Base-by-base conservation (phyloP, 2,329 filamentous ascomycete species). In the Zelopaecilomyces penicillatus region DNA sequence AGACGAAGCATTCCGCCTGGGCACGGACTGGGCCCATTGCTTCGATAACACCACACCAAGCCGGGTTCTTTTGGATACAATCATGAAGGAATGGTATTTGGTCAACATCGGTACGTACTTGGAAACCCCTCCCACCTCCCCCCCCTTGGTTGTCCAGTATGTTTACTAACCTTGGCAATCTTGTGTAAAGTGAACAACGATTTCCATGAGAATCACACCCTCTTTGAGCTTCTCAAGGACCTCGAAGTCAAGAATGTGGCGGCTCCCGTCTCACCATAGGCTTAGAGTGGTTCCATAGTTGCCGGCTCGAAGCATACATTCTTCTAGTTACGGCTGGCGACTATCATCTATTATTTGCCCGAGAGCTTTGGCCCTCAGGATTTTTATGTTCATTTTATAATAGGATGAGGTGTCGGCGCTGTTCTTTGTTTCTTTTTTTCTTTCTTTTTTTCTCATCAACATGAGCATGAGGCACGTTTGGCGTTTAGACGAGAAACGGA, bases 1-100 rank as follows among this genome's bases (percentile, higher is more conserved):
- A 68, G 93, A 98, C 55, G 93, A 98, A 67, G 94, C 95, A 11
- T 98, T 89, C 73, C 81, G 87, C 49, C 76, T 98, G 7, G 93
- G 93, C 44, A 77, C 85, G 46, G 90, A 98, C 60, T 98, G 93
- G 93, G 87, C 87, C 26, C 87, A 87, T 58, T 98, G 93, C 63
- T 88, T 95, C 60, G 80, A 89, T 33, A 74, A 83, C 49, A 73
- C 73, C 47, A 89, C 82, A 51, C 81, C 86, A 30, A 94, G 87
- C 60, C 80, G 91, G 43, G 76, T 82, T 50, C 67, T 97, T 49
- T 85, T 98, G 52, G 79, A 90, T 54, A 74, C 78, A 43, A 74
- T 97, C 49, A 93, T 96, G 80, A 82, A 91, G 49, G 82, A 81
- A 42, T 98, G 91, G 89, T 91, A 89, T 61, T 73, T 98, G 47